Evolutionary conservation across 345 rosid genomes (phyloP), one percentile per base, ranked within the genome.

Genomic region (Melaleuca alternifolia): DNA sequence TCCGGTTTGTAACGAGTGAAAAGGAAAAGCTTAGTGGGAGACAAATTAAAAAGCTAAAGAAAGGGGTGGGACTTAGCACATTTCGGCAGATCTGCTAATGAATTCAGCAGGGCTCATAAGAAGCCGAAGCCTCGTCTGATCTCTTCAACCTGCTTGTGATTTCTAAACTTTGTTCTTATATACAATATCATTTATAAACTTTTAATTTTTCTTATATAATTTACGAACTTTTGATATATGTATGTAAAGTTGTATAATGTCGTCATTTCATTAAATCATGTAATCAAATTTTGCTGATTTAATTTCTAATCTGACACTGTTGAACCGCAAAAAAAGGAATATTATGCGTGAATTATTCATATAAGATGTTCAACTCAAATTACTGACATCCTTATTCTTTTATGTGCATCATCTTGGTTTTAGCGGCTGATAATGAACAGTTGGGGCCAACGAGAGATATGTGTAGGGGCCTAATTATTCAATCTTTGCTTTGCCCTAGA

Each of bases 181-280:
- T 53, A 18, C 18, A 53, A 53, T 53, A 53, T 18, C 3, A 2
- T 53, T 7, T 3, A 1, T 20, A 53, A 53, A 20, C 0, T 53
- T 53, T 53, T 53, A 18, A 53, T 18, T 7, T 53, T 2, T 2
- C 6, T 1, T 18, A 6, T 53, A 0, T 4, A 1, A 4, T 23
- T 1, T 0, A 18, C 2, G 3, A 51, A 53, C 10, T 53, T 18
- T 18, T 53, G 9, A 18, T 6, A 18, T 0, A 53, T 0, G 18
- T 6, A 23, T 10, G 4, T 24, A 0, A 56, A 56, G 5, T 8
- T 54, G 5, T 23, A 3, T 6, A 0, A 23, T 54, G 12, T 4
- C 23, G 10, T 54, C 61, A 1, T 54, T 23, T 2, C 8, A 23
- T 54, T 23, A 54, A 54, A 23, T 23, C 61, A 23, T 16, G 2